Conservation (phyloP, 768 basidiomycete genomes). For the Boletus subcaerulescens region DNA sequence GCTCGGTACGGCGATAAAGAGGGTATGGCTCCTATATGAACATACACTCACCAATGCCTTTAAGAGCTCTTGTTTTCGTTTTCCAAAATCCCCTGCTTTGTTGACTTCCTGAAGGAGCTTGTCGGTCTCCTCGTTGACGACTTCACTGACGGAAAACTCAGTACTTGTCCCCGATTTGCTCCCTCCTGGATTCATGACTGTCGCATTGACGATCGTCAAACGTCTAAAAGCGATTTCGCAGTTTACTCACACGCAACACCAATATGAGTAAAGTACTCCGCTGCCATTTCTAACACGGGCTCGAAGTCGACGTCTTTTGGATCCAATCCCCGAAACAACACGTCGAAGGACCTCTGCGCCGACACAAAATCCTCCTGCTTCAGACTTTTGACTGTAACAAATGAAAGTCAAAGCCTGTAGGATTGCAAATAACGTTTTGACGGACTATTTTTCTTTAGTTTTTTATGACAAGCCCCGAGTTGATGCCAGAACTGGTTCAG, state of each 20-base stretch:
- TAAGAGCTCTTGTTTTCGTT: background rate
- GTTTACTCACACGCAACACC: constrained; percentile 1
- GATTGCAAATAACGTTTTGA: background rate
- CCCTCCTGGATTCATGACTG: constrained; percentile 1
- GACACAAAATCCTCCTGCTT: constrained; percentile 1
- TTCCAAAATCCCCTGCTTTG: background rate
- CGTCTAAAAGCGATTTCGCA: background rate
- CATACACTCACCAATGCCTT: constrained; percentile 2
- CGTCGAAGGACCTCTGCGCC: background rate
- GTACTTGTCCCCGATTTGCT: background rate
- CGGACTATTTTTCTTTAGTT: background rate
- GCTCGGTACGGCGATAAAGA: background rate
- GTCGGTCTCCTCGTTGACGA: background rate
- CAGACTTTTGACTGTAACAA: constrained; percentile 1
- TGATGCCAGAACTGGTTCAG: constrained; percentile 1
- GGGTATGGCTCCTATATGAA: background rate
- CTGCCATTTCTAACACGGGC: background rate
- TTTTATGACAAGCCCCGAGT: background rate
- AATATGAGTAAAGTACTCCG: background rate
- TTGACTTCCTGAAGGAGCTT: constrained; percentile 1
- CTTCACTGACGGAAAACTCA: background rate
- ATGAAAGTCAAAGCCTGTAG: background rate
- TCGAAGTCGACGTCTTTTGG: background rate
- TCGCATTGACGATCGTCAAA: background rate
- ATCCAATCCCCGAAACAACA: background rate